Base-by-base conservation (phyloP, 192 early-diverging fungal species). In the Backusella australiensis region DNA sequence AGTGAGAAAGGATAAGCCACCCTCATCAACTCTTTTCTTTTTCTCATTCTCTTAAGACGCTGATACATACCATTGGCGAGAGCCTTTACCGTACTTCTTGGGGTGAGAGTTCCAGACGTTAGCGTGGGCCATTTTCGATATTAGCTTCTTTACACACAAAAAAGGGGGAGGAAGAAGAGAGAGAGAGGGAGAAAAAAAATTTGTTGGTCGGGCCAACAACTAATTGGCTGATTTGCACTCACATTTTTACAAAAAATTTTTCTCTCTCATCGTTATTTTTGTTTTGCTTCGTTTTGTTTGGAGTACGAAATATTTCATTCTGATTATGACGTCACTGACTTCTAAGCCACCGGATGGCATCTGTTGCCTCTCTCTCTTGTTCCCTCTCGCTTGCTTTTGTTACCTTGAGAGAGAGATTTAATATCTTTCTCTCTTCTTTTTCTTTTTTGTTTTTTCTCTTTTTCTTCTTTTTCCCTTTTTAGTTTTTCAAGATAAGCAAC, bases 91-190 rank as follows among this genome's bases (percentile, higher is more conserved):
- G 90, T 94, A 97, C 84, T 90, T 91, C 83, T 94, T 91, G 86
- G 97, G 96, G 91, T 92, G 97, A 75, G 98, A 98, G 93, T 92
- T 94, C 96, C 96, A 99, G 83, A 99, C 94, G 90, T 90, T 91
- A 79, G 86, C 88, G 97, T 99, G 98, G 87, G 97, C 93, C 98
- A 97, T 98, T 80, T 86, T 49, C 94, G 78, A 76, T 72, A 59
- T 59, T 59, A 59, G 53, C 53, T 59, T 59, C 53, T 59, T 59
- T 59, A 19, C 9, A 17, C 38, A 39, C 7, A 38, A 21, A 44
- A 39, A 11, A 44, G 11, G 17, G 36, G 39, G 15, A 21, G 36
- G 21, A 29, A 9, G 39, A 21, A 67, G 41, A 59, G 63, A 75
- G 34, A 32, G 65, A 42, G 73, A 67, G 36, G 41, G 21, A 59